phyloP scores from a whole-genome alignment of 2,329 filamentous ascomycete species.

The Trichoderma koningii region DNA sequence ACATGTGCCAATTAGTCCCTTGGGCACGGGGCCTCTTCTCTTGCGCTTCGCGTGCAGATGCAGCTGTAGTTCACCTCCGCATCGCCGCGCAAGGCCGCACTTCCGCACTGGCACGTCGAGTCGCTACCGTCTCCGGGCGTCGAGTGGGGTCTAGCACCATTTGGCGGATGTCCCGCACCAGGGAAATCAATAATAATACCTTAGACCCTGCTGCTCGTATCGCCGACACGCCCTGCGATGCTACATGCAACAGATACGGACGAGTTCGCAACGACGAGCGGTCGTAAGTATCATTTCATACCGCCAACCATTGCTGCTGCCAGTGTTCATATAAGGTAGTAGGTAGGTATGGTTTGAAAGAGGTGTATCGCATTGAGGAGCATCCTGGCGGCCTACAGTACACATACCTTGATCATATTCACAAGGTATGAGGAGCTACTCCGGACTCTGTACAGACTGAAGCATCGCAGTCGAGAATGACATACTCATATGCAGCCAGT shows the following conservation, averaged over 20 bases:
- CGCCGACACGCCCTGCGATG: not conserved
- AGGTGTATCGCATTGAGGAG: too few species aligned
- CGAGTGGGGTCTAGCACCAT: conserved; percentile 8
- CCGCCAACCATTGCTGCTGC: too few species aligned
- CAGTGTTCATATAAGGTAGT: too few species aligned
- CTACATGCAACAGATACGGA: not conserved
- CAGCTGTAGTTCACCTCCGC: too few species aligned
- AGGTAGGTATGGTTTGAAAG: too few species aligned
- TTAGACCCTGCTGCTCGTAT: conserved; percentile 7
- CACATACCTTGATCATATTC: too few species aligned
- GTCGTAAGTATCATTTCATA: not conserved
- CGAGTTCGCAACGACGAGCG: not conserved
- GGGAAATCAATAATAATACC: too few species aligned
- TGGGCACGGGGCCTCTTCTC: not conserved
- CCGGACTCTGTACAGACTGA: too few species aligned
- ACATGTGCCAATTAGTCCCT: not conserved
- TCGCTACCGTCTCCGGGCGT: conserved; percentile 13
- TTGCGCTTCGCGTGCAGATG: not conserved
- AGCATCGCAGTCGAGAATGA: not conserved
- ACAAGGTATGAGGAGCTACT: too few species aligned
- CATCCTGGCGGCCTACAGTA: too few species aligned
- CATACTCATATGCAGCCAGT: not conserved
- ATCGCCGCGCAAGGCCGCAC: conserved; percentile 5
- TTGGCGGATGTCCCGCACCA: conserved; percentile 4
- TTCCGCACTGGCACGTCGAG: not conserved